These are phyloP conservation scores for Fraxinus baroniana DNA, from an alignment of 305 asterid species.

Conservation along the genomic window DNA sequence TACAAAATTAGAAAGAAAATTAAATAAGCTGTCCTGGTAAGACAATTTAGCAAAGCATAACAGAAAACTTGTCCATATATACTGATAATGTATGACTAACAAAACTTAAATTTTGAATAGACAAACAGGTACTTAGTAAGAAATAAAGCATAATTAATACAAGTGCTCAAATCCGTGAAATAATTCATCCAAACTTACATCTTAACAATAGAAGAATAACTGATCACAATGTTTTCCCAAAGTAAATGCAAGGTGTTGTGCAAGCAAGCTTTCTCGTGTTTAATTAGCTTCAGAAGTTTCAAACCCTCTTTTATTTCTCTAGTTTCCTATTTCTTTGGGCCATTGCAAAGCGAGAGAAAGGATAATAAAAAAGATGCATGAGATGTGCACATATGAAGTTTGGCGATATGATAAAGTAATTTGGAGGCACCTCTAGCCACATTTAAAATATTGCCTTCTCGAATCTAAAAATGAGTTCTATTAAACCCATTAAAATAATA, in stretches of 20 bases:
- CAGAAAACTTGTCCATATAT: too few relatives aligned
- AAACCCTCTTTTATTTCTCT: neutral
- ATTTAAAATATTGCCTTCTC: neutral
- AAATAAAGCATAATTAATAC: neutral
- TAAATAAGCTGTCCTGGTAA: neutral
- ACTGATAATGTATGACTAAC: neutral
- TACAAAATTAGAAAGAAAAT: slow-evolving; percentile 16
- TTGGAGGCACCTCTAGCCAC: neutral
- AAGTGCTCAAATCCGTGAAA: neutral
- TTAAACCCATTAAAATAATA: neutral
- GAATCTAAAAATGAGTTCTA: neutral
- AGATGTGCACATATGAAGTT: neutral
- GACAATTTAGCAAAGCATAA: neutral
- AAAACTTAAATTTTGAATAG: neutral
- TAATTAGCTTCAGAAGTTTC: neutral
- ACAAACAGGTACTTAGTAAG: neutral
- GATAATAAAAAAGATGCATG: neutral
- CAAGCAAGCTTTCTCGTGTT: neutral
- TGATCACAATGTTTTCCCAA: neutral
- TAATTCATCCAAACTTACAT: neutral
- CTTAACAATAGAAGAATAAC: neutral
- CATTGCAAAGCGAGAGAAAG: neutral
- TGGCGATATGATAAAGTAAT: neutral
- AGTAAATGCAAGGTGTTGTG: neutral
- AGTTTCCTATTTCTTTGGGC: neutral